phyloP scores from a whole-genome alignment of 106 monocot genomes.

The Xerophyta viscosa region DNA sequence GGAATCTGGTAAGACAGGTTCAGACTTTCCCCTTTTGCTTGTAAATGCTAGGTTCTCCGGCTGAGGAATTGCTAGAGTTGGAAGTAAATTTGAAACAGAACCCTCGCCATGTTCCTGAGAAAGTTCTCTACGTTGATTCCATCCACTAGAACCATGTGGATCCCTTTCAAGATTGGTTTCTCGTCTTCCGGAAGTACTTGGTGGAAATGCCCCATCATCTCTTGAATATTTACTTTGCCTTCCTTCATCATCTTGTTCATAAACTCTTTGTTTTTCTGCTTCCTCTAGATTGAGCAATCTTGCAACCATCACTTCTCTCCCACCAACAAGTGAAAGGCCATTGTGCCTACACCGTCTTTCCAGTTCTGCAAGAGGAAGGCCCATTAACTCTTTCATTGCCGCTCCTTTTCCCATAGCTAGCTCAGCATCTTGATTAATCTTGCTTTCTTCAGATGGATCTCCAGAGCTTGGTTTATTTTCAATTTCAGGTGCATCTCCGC shows the following conservation, averaged over 20 bases:
- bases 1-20: conserved; percentile 62
- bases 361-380: conserved; percentile 82
- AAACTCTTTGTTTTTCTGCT: conserved; percentile 71
- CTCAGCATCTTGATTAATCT: conserved; percentile 75
- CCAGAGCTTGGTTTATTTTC: conserved; percentile 53
- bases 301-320: conserved; percentile 96
- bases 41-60: conserved; percentile 21
- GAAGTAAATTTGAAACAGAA: conserved; percentile 13
- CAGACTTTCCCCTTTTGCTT: conserved; percentile 39
- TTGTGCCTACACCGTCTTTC: conserved; percentile 95
- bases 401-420: conserved; percentile 95
- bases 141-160: conserved; percentile 4
- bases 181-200: conserved; percentile 17
- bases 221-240: conserved; percentile 32
- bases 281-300: conserved; percentile 90
- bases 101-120: conserved; percentile 9
- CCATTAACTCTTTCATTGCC: conserved; percentile 72
- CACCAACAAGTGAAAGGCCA: conserved; percentile 87
- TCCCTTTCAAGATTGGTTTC: conserved; percentile 15
- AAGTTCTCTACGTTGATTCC: conserved; percentile 18
- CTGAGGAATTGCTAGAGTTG: conserved; percentile 23
- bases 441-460: conserved; percentile 44
- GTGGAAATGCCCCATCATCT: conserved; percentile 29
- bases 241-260: conserved; percentile 56
- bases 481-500: conserved; percentile 83